Conservation (phyloP, 2,329 filamentous ascomycete species). For the Venturia effusa region DNA sequence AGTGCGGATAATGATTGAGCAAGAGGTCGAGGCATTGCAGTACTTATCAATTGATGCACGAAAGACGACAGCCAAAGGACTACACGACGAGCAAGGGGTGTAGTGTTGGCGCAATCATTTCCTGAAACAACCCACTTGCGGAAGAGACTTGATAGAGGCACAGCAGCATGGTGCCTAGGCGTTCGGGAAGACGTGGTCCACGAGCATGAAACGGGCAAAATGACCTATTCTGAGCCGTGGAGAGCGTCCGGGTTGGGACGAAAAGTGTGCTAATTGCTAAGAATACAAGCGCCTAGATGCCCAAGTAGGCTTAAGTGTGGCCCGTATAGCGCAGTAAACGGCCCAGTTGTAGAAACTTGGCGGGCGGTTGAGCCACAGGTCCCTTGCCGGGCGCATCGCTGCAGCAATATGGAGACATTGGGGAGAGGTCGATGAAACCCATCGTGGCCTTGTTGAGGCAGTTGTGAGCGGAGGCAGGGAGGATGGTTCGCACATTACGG, state of each 20-base stretch:
- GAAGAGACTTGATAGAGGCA: not conserved
- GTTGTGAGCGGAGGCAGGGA: slow-evolving; percentile 3
- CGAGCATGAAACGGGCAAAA: not conserved
- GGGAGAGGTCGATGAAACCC: not conserved
- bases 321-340: not conserved
- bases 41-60: slow-evolving; percentile 7
- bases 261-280: not conserved
- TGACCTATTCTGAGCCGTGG: not conserved
- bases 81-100: not conserved
- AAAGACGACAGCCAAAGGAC: slow-evolving; percentile 7
- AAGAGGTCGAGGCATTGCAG: slow-evolving; percentile 8
- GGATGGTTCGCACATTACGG: not conserved
- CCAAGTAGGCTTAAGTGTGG: not conserved
- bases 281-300: not conserved
- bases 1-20: slow-evolving; percentile 17
- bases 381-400: not conserved
- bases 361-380: not conserved
- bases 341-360: not conserved
- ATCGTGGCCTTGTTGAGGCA: not conserved
- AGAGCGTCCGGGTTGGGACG: not conserved
- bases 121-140: slow-evolving; percentile 2
- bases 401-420: not conserved
- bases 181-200: not conserved
- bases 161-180: not conserved
- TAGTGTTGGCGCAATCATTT: slow-evolving; percentile 1